A percentile compares a stretch with the other conserved stretches of the same genome.
phyloP scores from a whole-genome alignment of 257 asterid genomes.

The Verbascum thapsus region DNA sequence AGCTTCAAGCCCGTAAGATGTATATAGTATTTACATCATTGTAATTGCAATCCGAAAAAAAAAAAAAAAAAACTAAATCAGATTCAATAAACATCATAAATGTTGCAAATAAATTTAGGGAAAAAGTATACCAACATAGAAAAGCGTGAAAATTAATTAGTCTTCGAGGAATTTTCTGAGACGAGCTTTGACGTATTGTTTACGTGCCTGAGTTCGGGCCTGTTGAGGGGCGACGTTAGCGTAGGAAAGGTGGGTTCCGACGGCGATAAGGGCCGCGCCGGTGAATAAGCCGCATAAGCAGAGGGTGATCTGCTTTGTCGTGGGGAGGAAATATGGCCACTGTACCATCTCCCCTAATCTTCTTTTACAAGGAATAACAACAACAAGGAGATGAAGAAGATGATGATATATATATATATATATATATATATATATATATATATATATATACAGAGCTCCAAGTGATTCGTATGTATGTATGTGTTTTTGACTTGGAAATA shows the following conservation, averaged over 20 bases:
- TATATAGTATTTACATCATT: too few species aligned
- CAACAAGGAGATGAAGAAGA: too few species aligned
- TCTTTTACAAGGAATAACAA: too few species aligned
- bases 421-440: too few species aligned
- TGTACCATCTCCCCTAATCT: conserved; percentile 31
- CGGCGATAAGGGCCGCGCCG: conserved; percentile 41
- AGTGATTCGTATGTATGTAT: too few species aligned
- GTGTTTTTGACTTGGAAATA: too few species aligned
- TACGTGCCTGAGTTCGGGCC: conserved; percentile 57
- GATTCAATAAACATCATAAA: too few species aligned
- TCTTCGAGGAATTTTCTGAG: conserved; percentile 50
- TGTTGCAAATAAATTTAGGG: background rate
- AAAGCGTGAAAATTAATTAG: conserved; percentile 28
- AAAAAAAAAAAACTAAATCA: too few species aligned
- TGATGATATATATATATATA: too few species aligned
- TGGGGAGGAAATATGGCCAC: conserved; percentile 40
- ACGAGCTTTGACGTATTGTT: conserved; percentile 49
- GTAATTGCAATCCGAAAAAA: too few species aligned
- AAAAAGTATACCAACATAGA: conserved; percentile 21
- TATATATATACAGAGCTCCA: too few species aligned
- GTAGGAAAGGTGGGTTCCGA: conserved; percentile 52
- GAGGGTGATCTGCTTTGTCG: conserved; percentile 46
- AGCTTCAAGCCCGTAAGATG: background rate
- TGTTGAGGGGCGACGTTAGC: conserved; percentile 54
- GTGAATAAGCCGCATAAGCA: conserved; percentile 43